Conservation (phyloP, 2,329 filamentous ascomycete genomes). For the Thermoascus crustaceus region DNA sequence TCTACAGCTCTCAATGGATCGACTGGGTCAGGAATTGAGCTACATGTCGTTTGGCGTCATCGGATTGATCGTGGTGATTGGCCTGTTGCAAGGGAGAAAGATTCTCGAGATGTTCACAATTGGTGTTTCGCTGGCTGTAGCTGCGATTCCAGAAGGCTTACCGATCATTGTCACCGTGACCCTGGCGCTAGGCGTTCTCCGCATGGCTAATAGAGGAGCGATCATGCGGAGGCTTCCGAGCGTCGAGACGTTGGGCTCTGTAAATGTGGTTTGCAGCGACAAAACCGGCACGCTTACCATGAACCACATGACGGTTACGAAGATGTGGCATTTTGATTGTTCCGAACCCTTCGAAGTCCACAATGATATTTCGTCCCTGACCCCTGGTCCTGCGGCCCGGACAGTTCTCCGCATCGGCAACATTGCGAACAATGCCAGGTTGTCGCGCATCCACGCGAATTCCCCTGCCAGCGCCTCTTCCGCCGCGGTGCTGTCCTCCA, state of each 20-base stretch:
- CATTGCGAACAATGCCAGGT: slow-evolving; percentile 86
- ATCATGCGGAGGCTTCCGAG: slow-evolving; percentile 94
- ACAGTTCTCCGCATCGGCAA: slow-evolving; percentile 87
- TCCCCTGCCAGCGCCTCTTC: slow-evolving; percentile 62
- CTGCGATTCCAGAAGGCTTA: slow-evolving; percentile 89
- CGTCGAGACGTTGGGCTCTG: slow-evolving; percentile 94
- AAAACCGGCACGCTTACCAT: slow-evolving; percentile 95
- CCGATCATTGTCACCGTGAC: slow-evolving; percentile 99
- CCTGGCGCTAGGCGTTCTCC: slow-evolving; percentile 82
- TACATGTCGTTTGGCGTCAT: slow-evolving; percentile 96
- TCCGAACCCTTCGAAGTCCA: slow-evolving; percentile 49
- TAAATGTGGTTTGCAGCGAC: slow-evolving; percentile 98
- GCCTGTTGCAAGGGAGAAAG: slow-evolving; percentile 80
- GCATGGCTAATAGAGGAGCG: slow-evolving; percentile 91
- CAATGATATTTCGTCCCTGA: slow-evolving; percentile 43
- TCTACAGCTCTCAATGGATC: slow-evolving; percentile 91
- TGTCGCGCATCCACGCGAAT: slow-evolving; percentile 64
- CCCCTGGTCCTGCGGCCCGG: slow-evolving; percentile 64
- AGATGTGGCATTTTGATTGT: slow-evolving; percentile 88
- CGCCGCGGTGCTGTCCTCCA: slow-evolving; percentile 78
- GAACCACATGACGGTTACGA: slow-evolving; percentile 97
- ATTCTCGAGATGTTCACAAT: slow-evolving; percentile 95
- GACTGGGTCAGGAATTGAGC: slow-evolving; percentile 90
- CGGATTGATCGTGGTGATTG: slow-evolving; percentile 82
- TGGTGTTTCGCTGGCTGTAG: slow-evolving; percentile 90